Evolutionary conservation across 768 basidiomycete genomes (phyloP), one percentile per base, ranked within the genome.

Genomic region (Rhodotorula graminis): DNA sequence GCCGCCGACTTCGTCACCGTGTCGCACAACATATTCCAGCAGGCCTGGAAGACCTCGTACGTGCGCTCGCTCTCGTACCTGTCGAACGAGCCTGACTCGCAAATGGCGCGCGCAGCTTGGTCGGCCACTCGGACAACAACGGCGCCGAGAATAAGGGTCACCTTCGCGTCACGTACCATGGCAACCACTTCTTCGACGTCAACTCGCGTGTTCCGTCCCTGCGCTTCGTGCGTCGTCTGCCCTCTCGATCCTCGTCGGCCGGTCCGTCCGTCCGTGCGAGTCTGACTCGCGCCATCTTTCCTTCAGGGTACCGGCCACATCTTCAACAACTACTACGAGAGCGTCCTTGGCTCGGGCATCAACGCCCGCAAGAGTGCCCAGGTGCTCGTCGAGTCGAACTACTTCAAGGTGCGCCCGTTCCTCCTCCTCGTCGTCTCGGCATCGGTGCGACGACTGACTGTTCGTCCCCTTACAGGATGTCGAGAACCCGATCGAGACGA

Each of bases 111-210:
- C 53, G 29, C 53, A 55, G 53, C 7, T 29, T 55, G 29, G 14
- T 55, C 53, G 53, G 53, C 29, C 53, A 55, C 53, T 55, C 53
- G 53, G 53, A 29, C n/a, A 55, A 31, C 29, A 55, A 55, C 53
- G 53, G 29, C 12, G 29, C 27, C n/a, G 53, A 55, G 53, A 29
- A 55, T 29, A 55, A n/a, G 53, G 53, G 53, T 25, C 53, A 55
- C 53, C 53, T 55, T 7, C 53, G 53, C 53, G 29, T 55, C 29
- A 29, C 53, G n/a, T 55, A 55, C 29, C 29, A 21, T 12, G n/a
- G 53, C 10, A 55, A 55, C 29, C 29, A 29, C 53, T 55, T 55
- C 53, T 14, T 31, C n/a, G 16, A 55, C 29, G 12, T n/a, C 53
- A 55, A 55, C 53, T 55, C 53, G 53, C 53, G 53, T 29, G 25